phyloP scores from a whole-genome alignment of 805 yeast genomes.

The Candida michaelii region DNA sequence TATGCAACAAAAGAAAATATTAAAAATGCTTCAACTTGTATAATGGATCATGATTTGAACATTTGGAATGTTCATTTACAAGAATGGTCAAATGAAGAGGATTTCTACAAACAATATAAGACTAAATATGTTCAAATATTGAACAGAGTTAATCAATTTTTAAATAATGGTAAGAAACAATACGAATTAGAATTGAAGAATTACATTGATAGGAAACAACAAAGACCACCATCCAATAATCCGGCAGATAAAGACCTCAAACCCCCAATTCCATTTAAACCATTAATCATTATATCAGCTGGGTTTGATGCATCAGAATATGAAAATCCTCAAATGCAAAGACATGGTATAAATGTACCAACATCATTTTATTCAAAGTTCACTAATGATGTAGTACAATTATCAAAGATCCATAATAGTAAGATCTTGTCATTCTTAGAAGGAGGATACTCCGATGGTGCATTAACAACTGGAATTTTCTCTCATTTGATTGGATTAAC shows the following conservation, averaged over 20 bases:
- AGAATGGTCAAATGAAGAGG: slow-evolving; percentile 60
- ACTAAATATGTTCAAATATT: slow-evolving; percentile 61
- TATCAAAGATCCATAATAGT: slow-evolving; percentile 65
- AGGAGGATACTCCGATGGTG: slow-evolving; percentile 87
- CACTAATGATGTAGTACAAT: slow-evolving; percentile 67
- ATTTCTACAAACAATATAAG: slow-evolving; percentile 62
- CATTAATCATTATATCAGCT: slow-evolving; percentile 71
- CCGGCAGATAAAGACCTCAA: slow-evolving; percentile 18
- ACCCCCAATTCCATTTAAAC: slow-evolving; percentile 41
- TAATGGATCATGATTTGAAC: slow-evolving; percentile 72
- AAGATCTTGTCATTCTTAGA: slow-evolving; percentile 69
- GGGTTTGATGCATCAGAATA: slow-evolving; percentile 88
- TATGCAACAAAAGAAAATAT: slow-evolving; percentile 71
- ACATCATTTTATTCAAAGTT: slow-evolving; percentile 73
- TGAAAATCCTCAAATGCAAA: slow-evolving; percentile 81
- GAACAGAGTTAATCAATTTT: slow-evolving; percentile 64
- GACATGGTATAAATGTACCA: slow-evolving; percentile 80
- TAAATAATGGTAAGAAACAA: slow-evolving; percentile 47
- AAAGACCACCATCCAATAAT: slow-evolving; percentile 17
- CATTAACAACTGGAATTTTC: slow-evolving; percentile 74
- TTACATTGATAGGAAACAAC: slow-evolving; percentile 20
- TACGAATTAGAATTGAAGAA: slow-evolving; percentile 36
- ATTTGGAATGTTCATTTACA: slow-evolving; percentile 85
- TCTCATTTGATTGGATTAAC: slow-evolving; percentile 76
- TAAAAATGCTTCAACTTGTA: slow-evolving; percentile 75